Percentiles rank a stretch among this genome's conserved stretches.
Evolutionary conservation across 768 basidiomycete genomes (phyloP).

Genomic region (Auricularia heimuer): DNA sequence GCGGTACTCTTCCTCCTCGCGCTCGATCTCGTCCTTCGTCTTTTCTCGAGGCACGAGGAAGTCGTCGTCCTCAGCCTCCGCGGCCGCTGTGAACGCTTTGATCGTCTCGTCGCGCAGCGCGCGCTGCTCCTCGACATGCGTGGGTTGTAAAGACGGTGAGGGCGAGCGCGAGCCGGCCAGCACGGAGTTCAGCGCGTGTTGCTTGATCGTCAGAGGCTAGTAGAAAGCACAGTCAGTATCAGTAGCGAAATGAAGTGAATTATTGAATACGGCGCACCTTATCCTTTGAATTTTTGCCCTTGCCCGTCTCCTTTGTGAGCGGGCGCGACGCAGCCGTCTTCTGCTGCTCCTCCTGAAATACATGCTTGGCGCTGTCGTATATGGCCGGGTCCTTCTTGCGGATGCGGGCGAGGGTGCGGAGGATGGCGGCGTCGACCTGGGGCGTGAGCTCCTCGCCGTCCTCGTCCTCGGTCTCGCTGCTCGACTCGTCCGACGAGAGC

Average conservation of each 20-base stretch:
- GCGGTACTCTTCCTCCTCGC: conserved; percentile 80
- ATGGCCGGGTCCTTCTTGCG: conserved; percentile 75
- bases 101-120: conserved; percentile 73
- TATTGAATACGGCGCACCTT: conserved; percentile 32
- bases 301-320: conserved; percentile 12
- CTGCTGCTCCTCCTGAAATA: conserved; percentile 46
- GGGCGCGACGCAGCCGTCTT: conserved; percentile 29
- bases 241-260: neutral
- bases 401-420: conserved; percentile 81
- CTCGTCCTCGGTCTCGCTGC: conserved; percentile 77
- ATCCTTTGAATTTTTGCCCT: conserved; percentile 29
- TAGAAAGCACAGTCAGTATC: conserved; percentile 15
- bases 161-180: conserved; percentile 51
- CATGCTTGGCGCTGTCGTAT: conserved; percentile 67
- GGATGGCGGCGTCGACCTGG: conserved; percentile 85
- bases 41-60: conserved; percentile 67
- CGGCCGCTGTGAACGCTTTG: conserved; percentile 59
- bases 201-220: conserved; percentile 64
- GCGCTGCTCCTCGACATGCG: conserved; percentile 72
- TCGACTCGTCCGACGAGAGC: conserved; percentile 34
- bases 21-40: conserved; percentile 63
- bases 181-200: conserved; percentile 55
- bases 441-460: conserved; percentile 93
- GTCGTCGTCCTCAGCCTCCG: conserved; percentile 39
- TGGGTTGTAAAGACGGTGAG: conserved; percentile 42